A percentile compares a stretch with the other conserved stretches of the same genome.
These are phyloP conservation scores for Saturnispora zaruensis DNA, from an alignment of 805 yeast species.

Conservation along the genomic window DNA sequence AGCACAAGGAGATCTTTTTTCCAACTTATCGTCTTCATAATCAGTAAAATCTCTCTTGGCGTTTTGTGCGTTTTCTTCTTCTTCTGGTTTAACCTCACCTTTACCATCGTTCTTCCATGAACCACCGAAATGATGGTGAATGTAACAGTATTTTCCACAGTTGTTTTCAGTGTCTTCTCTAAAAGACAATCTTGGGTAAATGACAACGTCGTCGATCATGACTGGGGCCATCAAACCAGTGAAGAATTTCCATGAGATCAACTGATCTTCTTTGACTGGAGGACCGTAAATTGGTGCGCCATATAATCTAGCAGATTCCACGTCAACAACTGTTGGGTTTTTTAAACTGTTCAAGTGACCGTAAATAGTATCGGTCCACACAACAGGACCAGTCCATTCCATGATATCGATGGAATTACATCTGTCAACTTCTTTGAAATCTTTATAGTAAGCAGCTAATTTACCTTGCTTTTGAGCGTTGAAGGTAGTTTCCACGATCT, in stretches of 20 bases:
- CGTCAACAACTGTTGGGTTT: conserved; percentile 29
- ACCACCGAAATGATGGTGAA: conserved; percentile 30
- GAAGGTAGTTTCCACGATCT: conserved; percentile 43
- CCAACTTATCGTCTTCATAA: conserved; percentile 11
- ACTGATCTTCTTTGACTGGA: conserved; percentile 19
- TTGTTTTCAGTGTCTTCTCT: conserved; percentile 29
- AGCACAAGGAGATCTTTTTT: conserved; percentile 8
- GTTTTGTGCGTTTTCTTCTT: conserved; percentile 21
- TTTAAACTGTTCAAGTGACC: conserved; percentile 45
- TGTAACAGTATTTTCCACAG: conserved; percentile 30
- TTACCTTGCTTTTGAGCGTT: conserved; percentile 30
- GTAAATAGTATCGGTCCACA: conserved; percentile 68
- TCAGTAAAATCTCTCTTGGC: conserved; percentile 3
- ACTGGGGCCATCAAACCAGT: conserved; percentile 29
- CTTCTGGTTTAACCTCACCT: conserved; percentile 29
- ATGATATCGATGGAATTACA: conserved; percentile 41
- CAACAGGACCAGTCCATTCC: conserved; percentile 74
- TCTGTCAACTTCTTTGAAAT: conserved; percentile 30
- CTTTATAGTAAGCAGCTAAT: conserved; percentile 29
- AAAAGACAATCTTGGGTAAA: conserved; percentile 28
- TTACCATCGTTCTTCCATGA: conserved; percentile 30
- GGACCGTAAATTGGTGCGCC: conserved; percentile 28
- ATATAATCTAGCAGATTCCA: conserved; percentile 25
- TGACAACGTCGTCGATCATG: conserved; percentile 29
- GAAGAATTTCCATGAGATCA: conserved; percentile 29